These are phyloP conservation scores for Pleurotus pulmonarius DNA, from an alignment of 768 basidiomycete genomes.

Conservation along the genomic window DNA sequence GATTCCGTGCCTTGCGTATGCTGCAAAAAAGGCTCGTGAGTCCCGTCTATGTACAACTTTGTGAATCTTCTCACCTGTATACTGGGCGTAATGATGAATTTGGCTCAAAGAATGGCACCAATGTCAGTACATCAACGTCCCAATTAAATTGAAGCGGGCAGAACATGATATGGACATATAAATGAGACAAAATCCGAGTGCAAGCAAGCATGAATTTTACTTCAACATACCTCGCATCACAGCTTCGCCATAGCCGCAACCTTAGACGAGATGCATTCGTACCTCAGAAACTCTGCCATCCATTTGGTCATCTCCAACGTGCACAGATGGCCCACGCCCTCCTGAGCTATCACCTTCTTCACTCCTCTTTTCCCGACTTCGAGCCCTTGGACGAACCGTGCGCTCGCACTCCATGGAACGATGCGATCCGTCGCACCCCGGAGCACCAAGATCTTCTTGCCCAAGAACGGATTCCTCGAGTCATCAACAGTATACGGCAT, in stretches of 20 bases:
- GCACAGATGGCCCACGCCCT: conserved; percentile 58
- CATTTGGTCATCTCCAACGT: conserved; percentile 57
- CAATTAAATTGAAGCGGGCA: too few relatives aligned
- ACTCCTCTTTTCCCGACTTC: conserved; percentile 49
- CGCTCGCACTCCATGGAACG: conserved; percentile 62
- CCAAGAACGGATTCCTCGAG: conserved; percentile 53
- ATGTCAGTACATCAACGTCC: too few relatives aligned
- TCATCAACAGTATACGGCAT: conserved; percentile 36
- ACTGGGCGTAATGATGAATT: too few relatives aligned
- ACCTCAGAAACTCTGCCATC: conserved; percentile 31
- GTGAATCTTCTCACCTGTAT: too few relatives aligned
- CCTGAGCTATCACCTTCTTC: conserved; percentile 53
- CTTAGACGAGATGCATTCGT: conserved; percentile 1
- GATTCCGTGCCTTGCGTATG: too few relatives aligned
- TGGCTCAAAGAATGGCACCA: too few relatives aligned
- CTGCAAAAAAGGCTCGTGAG: too few relatives aligned
- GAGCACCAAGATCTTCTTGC: conserved; percentile 72
- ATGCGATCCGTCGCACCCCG: conserved; percentile 61
- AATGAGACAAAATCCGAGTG: too few relatives aligned
- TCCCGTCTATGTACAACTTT: too few relatives aligned
- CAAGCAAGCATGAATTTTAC: too few relatives aligned
- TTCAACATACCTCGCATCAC: background rate
- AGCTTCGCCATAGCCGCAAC: background rate
- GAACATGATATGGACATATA: too few relatives aligned
- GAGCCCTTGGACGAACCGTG: conserved; percentile 52